Percentiles rank a stretch among this genome's conserved stretches.
Conservation (phyloP, 345 rosid genomes). For the Populus ilicifolia region DNA sequence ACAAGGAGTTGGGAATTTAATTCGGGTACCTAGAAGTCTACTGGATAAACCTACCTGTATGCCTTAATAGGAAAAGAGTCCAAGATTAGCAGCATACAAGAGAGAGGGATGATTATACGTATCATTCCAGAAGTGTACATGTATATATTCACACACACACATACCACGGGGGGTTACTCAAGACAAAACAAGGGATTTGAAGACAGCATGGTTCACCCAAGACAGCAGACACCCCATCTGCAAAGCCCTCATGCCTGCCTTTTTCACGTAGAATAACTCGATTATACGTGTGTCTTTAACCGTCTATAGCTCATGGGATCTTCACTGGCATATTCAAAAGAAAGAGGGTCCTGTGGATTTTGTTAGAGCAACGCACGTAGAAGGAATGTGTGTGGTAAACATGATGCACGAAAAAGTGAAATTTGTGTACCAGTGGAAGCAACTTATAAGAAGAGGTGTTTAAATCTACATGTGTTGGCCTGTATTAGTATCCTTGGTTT, state of each 20-base stretch:
- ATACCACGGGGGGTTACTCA: neutral
- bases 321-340: neutral
- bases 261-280: slow-evolving; percentile 15
- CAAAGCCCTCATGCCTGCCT: slow-evolving; percentile 33
- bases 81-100: neutral
- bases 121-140: neutral
- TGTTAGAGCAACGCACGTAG: slow-evolving; percentile 24
- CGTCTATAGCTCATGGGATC: slow-evolving; percentile 11
- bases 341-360: slow-evolving; percentile 2
- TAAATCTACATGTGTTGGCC: too few relatives aligned
- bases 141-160: neutral
- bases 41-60: slow-evolving; percentile 2
- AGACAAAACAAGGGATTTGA: neutral
- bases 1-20: neutral
- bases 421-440: neutral
- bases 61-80: neutral
- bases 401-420: neutral
- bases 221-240: slow-evolving; percentile 7
- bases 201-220: slow-evolving; percentile 1
- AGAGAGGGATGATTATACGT: neutral
- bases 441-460: neutral
- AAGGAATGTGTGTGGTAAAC: neutral
- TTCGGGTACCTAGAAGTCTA: neutral
- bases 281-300: slow-evolving; percentile 20
- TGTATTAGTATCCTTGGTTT: too few relatives aligned